Conservation (phyloP, 2,329 filamentous ascomycete species). For the Chrysosphaeria jannelii region DNA sequence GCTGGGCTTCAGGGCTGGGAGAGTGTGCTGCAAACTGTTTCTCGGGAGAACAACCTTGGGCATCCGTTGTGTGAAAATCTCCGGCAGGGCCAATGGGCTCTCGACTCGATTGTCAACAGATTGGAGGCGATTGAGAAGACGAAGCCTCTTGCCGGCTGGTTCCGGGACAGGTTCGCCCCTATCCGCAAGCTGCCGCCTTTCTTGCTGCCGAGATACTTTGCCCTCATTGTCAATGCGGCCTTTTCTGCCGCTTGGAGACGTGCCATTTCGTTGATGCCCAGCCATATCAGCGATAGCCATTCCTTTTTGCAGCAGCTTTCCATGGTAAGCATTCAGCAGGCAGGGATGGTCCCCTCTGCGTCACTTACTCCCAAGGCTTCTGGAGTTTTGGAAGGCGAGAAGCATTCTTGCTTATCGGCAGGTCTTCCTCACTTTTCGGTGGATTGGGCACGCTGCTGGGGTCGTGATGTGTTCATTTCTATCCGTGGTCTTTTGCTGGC, state of each 20-base stretch:
- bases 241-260: slow-evolving; percentile 62
- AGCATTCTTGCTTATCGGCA: no score
- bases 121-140: slow-evolving; percentile 31
- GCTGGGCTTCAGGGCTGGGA: slow-evolving; percentile 97
- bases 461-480: slow-evolving; percentile 88
- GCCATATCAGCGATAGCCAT: slow-evolving; percentile 51
- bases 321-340: slow-evolving; percentile 78
- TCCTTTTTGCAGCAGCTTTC: slow-evolving; percentile 68
- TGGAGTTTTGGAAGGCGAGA: no score
- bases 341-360: slow-evolving; percentile 64
- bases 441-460: slow-evolving; percentile 91
- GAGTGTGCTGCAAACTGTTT: slow-evolving; percentile 63
- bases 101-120: slow-evolving; percentile 62
- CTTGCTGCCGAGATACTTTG: slow-evolving; percentile 77
- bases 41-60: slow-evolving; percentile 67
- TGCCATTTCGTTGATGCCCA: slow-evolving; percentile 48
- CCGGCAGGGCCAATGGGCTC: slow-evolving; percentile 66
- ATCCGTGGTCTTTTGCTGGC: slow-evolving; percentile 74
- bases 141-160: slow-evolving; percentile 43
- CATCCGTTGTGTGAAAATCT: slow-evolving; percentile 86
- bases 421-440: slow-evolving; percentile 83
- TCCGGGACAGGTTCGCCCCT: slow-evolving; percentile 59
- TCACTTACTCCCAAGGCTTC: slow-evolving; percentile 71
- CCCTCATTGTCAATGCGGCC: slow-evolving; percentile 58
- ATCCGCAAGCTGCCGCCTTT: slow-evolving; percentile 68